Evolutionary conservation across 108 stramenopile genomes (phyloP).

Genomic region (Cyclotella distinguenda): DNA sequence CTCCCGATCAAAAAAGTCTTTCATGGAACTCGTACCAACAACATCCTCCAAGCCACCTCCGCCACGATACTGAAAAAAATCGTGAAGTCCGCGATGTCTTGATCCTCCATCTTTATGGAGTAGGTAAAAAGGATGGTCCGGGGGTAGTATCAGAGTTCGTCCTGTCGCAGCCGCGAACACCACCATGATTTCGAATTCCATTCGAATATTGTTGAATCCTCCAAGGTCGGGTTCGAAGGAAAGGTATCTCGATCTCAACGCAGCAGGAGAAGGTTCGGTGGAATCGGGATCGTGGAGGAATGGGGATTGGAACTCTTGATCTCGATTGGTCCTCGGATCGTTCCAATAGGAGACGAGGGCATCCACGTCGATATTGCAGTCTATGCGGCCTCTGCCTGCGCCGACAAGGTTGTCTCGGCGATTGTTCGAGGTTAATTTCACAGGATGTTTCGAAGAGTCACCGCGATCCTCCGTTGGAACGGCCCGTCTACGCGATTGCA

Average conservation of each 20-base stretch:
- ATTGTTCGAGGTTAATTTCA: no score
- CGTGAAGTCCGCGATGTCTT: slow-evolving; percentile 65
- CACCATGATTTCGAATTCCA: slow-evolving; percentile 80
- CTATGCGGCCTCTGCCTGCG: background rate
- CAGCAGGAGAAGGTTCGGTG: background rate
- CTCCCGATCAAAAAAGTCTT: slow-evolving; percentile 59
- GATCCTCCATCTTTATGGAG: slow-evolving; percentile 57
- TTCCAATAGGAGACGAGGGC: background rate
- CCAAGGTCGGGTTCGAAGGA: slow-evolving; percentile 70
- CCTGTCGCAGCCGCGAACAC: slow-evolving; percentile 78
- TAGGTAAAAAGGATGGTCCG: slow-evolving; percentile 78
- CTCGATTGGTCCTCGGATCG: background rate
- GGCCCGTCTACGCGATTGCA: no score
- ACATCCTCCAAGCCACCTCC: slow-evolving; percentile 48
- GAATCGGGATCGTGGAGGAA: no score
- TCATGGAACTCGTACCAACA: slow-evolving; percentile 54
- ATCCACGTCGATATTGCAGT: background rate
- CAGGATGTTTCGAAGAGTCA: no score
- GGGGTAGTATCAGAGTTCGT: slow-evolving; percentile 81
- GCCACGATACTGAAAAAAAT: slow-evolving; percentile 60
- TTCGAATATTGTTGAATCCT: slow-evolving; percentile 74
- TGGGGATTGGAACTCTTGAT: background rate
- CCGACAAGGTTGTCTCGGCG: no score
- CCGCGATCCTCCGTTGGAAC: no score
- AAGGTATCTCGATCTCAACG: slow-evolving; percentile 29